These are phyloP conservation scores for Yamadazyma mexicana DNA, from an alignment of 1,139 yeast species.

Conservation along the genomic window DNA sequence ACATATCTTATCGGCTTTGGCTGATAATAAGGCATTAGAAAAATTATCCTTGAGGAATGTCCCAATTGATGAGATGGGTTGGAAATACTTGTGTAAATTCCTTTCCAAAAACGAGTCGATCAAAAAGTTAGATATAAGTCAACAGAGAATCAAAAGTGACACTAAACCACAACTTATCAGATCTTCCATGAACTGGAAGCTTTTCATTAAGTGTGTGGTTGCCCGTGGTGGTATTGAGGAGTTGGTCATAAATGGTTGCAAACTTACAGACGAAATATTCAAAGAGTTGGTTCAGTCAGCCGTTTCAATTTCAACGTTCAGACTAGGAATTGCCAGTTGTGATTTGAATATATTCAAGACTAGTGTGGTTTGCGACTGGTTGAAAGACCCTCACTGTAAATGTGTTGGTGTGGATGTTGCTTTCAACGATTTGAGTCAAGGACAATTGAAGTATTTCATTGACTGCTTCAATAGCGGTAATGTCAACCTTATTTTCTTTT, in stretches of 20 bases:
- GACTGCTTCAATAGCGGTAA: constrained; percentile 39
- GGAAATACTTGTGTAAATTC: constrained; percentile 76
- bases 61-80: constrained; percentile 66
- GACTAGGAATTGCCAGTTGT: constrained; percentile 77
- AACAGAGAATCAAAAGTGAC: constrained; percentile 62
- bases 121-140: constrained; percentile 75
- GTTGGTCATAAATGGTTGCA: constrained; percentile 78
- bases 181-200: constrained; percentile 73
- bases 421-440: constrained; percentile 67
- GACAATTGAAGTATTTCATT: constrained; percentile 52
- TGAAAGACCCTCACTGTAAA: constrained; percentile 48
- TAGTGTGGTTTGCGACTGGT: constrained; percentile 60
- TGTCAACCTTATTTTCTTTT: constrained; percentile 55
- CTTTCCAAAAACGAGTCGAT: constrained; percentile 57
- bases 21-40: constrained; percentile 57
- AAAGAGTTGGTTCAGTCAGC: constrained; percentile 53
- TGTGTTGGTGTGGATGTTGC: constrained; percentile 86
- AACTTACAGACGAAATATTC: constrained; percentile 55
- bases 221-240: constrained; percentile 78
- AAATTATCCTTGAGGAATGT: constrained; percentile 80
- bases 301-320: constrained; percentile 53
- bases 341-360: constrained; percentile 62
- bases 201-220: constrained; percentile 59
- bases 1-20: constrained; percentile 63
- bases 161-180: constrained; percentile 47